phyloP scores from a whole-genome alignment of 2,329 filamentous ascomycete species.

The Nemania abortiva region DNA sequence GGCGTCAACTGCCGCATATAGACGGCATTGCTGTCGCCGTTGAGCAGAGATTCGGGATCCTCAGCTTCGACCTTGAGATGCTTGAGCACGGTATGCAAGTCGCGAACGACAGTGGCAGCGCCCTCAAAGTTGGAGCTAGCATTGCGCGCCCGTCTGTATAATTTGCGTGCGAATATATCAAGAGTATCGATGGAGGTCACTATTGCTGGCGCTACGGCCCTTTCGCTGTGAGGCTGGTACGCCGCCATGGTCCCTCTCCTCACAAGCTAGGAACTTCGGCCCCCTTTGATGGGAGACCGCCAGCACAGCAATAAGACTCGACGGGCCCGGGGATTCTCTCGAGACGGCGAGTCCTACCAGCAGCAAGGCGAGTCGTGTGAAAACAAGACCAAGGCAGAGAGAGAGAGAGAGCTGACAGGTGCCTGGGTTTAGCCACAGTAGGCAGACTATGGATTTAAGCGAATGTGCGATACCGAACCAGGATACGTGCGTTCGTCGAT shows the following conservation, averaged over 20 bases:
- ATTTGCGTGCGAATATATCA: slow-evolving; percentile 66
- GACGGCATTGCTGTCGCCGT: slow-evolving; percentile 56
- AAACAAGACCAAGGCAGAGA: not conserved
- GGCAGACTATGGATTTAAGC: not conserved
- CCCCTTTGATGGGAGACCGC: slow-evolving; percentile 19
- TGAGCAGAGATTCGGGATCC: slow-evolving; percentile 68
- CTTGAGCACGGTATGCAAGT: slow-evolving; percentile 67
- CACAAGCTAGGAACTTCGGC: slow-evolving; percentile 31
- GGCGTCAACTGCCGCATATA: slow-evolving; percentile 64
- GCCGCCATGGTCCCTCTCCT: slow-evolving; percentile 25
- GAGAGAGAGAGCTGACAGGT: too few species aligned
- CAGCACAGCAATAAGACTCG: not conserved
- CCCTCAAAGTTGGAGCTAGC: slow-evolving; percentile 63
- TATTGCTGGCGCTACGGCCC: slow-evolving; percentile 19
- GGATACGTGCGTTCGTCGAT: slow-evolving; percentile 1
- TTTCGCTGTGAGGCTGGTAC: slow-evolving; percentile 19
- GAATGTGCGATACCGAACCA: not conserved
- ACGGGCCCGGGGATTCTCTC: not conserved
- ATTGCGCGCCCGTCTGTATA: slow-evolving; percentile 66
- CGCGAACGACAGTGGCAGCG: slow-evolving; percentile 63
- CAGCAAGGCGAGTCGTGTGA: not conserved
- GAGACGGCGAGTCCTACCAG: not conserved
- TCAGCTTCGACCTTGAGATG: slow-evolving; percentile 69
- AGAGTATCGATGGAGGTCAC: slow-evolving; percentile 65
- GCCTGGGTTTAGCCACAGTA: not conserved